Evolutionary conservation across 2,329 filamentous ascomycete species (phyloP).

Genomic region (Annulohypoxylon truncatum): DNA sequence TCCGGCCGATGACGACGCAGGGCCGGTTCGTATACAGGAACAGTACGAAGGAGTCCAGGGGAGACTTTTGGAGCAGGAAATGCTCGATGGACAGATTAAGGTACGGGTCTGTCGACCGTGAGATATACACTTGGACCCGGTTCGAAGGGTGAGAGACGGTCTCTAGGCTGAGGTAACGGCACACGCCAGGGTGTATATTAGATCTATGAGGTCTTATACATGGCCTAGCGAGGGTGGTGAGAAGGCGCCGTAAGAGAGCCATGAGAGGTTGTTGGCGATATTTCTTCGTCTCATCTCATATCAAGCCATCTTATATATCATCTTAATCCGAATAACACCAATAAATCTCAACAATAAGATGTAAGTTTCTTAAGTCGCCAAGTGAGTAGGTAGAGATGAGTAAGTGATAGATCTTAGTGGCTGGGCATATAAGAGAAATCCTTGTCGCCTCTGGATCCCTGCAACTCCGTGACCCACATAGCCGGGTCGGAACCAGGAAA

Average conservation of each 20-base stretch:
- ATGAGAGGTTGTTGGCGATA: conserved; percentile 7
- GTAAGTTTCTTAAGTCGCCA: not conserved
- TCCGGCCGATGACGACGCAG: conserved; percentile 90
- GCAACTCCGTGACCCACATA: not conserved
- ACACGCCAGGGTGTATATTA: not conserved
- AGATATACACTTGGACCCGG: conserved; percentile 76
- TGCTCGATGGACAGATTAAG: conserved; percentile 96
- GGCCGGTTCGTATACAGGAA: conserved; percentile 91
- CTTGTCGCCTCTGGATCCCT: not conserved
- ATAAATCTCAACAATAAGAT: not conserved
- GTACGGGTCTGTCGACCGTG: conserved; percentile 77
- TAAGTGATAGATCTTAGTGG: conserved; percentile 1
- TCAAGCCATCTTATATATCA: not conserved
- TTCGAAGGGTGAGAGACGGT: conserved; percentile 57
- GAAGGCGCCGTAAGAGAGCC: conserved; percentile 34
- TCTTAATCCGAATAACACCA: not conserved
- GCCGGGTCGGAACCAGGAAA: not conserved
- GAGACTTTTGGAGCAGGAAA: conserved; percentile 80
- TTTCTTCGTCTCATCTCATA: conserved; percentile 4
- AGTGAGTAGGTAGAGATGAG: not conserved
- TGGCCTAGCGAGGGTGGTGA: conserved; percentile 9
- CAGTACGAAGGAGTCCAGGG: conserved; percentile 78
- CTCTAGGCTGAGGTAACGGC: conserved; percentile 51
- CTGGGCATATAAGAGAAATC: conserved; percentile 1
- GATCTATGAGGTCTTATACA: conserved; percentile 15